Evolutionary conservation across 306 rosid genomes (phyloP).

Genomic region (Rosa persica): DNA sequence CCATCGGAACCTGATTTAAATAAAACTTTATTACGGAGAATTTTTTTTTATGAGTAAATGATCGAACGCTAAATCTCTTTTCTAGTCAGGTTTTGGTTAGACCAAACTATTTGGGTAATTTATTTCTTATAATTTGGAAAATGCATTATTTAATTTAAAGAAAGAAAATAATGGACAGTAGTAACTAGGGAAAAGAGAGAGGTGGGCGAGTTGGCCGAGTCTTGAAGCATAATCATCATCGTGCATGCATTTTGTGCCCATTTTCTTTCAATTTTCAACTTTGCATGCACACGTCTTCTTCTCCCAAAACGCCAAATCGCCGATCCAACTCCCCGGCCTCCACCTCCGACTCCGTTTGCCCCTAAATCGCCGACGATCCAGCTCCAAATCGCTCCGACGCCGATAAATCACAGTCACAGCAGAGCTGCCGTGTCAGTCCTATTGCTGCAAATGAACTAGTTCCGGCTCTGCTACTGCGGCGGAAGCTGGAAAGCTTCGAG

Average conservation of each 20-base stretch:
- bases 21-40: too few relatives aligned
- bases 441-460: constrained; percentile 12
- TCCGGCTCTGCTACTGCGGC: constrained; percentile 7
- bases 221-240: constrained; percentile 93
- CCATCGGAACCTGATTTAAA: too few relatives aligned
- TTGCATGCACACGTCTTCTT: constrained; percentile 92
- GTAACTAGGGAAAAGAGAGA: constrained; percentile 10
- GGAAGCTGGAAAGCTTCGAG: background rate
- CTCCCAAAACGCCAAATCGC: constrained; percentile 26
- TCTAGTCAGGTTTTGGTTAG: too few relatives aligned
- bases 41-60: too few relatives aligned
- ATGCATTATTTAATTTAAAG: too few relatives aligned
- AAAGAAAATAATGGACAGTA: constrained; percentile 14
- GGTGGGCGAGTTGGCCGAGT: constrained; percentile 74
- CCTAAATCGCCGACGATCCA: constrained; percentile 16
- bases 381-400: background rate
- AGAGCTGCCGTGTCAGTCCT: background rate
- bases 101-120: too few relatives aligned
- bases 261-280: constrained; percentile 37
- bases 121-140: too few relatives aligned
- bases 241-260: constrained; percentile 91
- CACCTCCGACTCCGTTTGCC: constrained; percentile 14
- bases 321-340: constrained; percentile 31
- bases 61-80: too few relatives aligned
- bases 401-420: constrained; percentile 13